Evolutionary conservation across 177 flowering plant genomes (phyloP), one percentile per base, ranked within the genome.

Genomic region (Vitis hybrid): DNA sequence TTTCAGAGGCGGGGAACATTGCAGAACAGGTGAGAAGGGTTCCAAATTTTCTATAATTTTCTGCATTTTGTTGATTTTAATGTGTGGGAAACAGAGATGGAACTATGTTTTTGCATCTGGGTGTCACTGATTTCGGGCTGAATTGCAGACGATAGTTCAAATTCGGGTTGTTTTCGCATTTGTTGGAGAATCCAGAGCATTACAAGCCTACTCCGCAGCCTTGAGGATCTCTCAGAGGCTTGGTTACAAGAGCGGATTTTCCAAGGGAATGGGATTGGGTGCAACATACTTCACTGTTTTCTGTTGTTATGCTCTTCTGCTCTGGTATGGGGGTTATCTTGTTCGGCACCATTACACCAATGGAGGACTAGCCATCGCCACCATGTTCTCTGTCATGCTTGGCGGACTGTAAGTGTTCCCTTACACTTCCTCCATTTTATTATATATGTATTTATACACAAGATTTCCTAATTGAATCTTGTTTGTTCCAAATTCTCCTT

Each of bases 321-420:
- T 95, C 7, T 95, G 99, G 99, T 95, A 95, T 63, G 99, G 98
- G 11, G 99, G 99, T n/a, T 93, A 89, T 74, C 88, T 94, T 11
- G 98, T 94, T 62, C 77, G 99, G 72, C 97, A 90, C 61, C 85
- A 87, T 60, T 82, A 70, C 74, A 95, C 99, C 70, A 91, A 95
- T 70, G 98, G 99, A 62, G 99, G 99, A 23, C 91, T 93, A 11
- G 99, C 99, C 75, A 90, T 93, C 19, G 84, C 99, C 57, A 95
- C 98, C 68, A 93, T 93, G 97, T 95, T 95, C 66, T 82, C 97
- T 1, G 99, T 95, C 30, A 93, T 93, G 98, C 83, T 95, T 11
- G 98, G 98, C 32, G 97, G 99, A 81, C 74, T 95, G 99, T 95
- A 81, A 88, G 97, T 83, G 45, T 50, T 55, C 18, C 30, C 57